Base-by-base conservation (phyloP, 257 asterid species). In the Primulina tabacum region DNA sequence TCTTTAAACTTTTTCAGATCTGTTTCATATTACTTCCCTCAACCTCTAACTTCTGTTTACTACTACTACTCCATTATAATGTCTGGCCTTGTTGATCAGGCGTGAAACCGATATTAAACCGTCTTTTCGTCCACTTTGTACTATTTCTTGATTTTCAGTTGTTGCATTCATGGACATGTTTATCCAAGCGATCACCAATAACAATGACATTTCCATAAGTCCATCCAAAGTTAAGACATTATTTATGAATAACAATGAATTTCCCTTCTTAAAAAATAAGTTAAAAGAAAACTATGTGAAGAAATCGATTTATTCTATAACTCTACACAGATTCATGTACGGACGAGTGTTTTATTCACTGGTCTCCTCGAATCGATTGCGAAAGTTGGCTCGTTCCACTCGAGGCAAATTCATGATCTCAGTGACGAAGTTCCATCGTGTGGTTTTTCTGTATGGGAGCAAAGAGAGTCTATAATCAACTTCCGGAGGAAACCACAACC, bases 401-500 rank as follows among this genome's bases (percentile, higher is more conserved):
- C 12, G 2, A 8, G 47, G 12, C 47, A 37, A 37, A 37, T 37
- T 2, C 17, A 11, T 11, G 52, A 40, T 11, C 3, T 40, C 52
- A 10, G 52, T 12, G 1, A 10, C 17, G 17, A 10, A 40, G 52
- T 28, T 28, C 1, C 29, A 1, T 28, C 29, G 2, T 28, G 29
- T 21, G 24, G 24, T 21, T 21, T 21, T 21, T 21, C 24, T 21
- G 1, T 21, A 21, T 21, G 24, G 24, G 35, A 89, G 88, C 77
- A 89, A 55, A 62, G 97, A 91, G 35, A 91, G 95, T 81, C 97
- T 82, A 33, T 87, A 89, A 76, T 91, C 97, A 50, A 91, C 95
- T 79, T 91, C 97, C 0, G 97, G 97, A 18, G 97, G 96, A 62
- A 84, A 89, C 79, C 89, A 89, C 97, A 96, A 91, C 75, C 97